phyloP scores from a whole-genome alignment of 2,329 filamentous ascomycete species.

The Dothistroma septosporum region DNA sequence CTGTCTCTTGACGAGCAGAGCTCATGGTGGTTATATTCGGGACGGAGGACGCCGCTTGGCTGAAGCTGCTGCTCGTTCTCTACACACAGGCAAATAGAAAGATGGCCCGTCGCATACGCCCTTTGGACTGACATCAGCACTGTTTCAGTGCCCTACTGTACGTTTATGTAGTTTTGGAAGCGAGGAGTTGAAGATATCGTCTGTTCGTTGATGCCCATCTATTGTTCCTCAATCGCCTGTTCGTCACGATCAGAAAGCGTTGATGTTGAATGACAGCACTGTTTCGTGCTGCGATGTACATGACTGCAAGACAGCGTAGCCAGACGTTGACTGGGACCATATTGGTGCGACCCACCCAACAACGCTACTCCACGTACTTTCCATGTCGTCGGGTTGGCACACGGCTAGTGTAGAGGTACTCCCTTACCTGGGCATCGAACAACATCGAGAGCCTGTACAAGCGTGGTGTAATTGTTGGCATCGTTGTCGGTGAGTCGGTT shows the following conservation, averaged over 20 bases:
- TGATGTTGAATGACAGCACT: not conserved
- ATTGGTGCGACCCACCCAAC: not conserved
- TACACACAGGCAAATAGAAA: not conserved
- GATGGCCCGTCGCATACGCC: not conserved
- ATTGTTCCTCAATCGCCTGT: not conserved
- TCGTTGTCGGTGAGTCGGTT: conserved; percentile 59
- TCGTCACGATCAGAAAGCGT: no score
- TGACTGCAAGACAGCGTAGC: not conserved
- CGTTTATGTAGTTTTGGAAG: conserved; percentile 1
- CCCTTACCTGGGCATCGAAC: conserved; percentile 81
- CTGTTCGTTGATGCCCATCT: not conserved
- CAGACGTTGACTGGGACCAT: not conserved
- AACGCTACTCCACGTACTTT: not conserved
- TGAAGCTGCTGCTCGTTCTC: not conserved
- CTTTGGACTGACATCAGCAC: not conserved
- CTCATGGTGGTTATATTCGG: not conserved
- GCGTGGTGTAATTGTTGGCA: conserved; percentile 77
- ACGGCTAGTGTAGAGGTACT: conserved; percentile 36
- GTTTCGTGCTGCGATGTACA: not conserved
- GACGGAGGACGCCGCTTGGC: not conserved
- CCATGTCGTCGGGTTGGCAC: not conserved
- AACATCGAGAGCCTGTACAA: conserved; percentile 90
- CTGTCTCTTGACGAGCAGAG: not conserved
- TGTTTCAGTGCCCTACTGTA: not conserved
- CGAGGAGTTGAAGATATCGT: not conserved